These are phyloP conservation scores for Penicillium thymicola DNA, from an alignment of 2,329 filamentous ascomycete genomes.

Conservation along the genomic window DNA sequence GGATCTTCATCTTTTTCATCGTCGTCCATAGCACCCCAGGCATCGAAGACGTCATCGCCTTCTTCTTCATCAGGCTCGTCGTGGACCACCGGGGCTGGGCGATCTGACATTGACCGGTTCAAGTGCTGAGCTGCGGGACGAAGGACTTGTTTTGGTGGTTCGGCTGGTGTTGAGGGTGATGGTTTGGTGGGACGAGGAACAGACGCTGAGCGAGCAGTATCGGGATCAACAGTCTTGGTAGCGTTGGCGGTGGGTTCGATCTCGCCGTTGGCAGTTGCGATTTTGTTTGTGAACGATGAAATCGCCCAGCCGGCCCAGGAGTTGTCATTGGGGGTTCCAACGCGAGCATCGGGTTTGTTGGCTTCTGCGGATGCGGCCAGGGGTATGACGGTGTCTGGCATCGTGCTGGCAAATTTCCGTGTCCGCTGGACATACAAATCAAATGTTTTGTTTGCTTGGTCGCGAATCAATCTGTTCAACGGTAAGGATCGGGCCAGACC, in stretches of 20 bases:
- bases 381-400: conserved; percentile 78
- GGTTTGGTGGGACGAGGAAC: conserved; percentile 44
- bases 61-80: conserved; percentile 43
- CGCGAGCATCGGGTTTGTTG: conserved; percentile 59
- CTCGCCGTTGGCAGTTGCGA: conserved; percentile 78
- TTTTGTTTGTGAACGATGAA: conserved; percentile 94
- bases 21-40: conserved; percentile 69
- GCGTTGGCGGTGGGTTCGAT: conserved; percentile 64
- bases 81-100: conserved; percentile 38
- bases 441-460: conserved; percentile 85
- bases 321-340: conserved; percentile 70
- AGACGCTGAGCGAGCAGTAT: conserved; percentile 46
- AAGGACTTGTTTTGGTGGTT: conserved; percentile 22
- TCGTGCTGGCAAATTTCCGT: conserved; percentile 69
- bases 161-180: conserved; percentile 26
- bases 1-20: conserved; percentile 48
- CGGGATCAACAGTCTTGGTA: conserved; percentile 43
- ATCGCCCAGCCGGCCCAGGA: conserved; percentile 97
- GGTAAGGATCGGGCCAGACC: neutral
- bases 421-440: conserved; percentile 82
- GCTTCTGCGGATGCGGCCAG: conserved; percentile 54
- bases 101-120: conserved; percentile 42
- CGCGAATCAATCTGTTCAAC: conserved; percentile 63
- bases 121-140: conserved; percentile 30
- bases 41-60: conserved; percentile 63